Conservation (phyloP, 306 rosid species). For the Argentina anserina region DNA sequence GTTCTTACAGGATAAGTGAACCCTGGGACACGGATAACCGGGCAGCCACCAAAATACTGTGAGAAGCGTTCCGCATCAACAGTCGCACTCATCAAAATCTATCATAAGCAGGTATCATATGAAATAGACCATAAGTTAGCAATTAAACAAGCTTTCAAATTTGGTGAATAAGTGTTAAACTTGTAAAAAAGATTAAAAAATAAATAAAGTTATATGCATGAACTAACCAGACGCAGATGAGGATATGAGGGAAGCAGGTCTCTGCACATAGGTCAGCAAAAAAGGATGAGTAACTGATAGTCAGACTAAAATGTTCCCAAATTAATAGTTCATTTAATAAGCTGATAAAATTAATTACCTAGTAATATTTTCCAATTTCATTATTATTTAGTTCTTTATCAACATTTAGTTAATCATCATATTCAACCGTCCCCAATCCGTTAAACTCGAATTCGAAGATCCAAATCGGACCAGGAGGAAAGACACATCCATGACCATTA, state of each 20-base stretch:
- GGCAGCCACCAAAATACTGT: constrained; percentile 91
- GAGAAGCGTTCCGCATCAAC: constrained; percentile 81
- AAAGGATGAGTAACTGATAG: constrained; percentile 13
- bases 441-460: not conserved
- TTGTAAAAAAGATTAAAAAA: not conserved
- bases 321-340: not conserved
- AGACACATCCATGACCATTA: constrained; percentile 15
- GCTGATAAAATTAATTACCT: not conserved
- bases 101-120: constrained; percentile 17
- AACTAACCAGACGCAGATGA: constrained; percentile 78
- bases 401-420: not conserved
- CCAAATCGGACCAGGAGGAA: not conserved
- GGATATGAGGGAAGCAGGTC: constrained; percentile 78
- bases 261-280: constrained; percentile 51
- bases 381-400: not conserved
- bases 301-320: constrained; percentile 17
- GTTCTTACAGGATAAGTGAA: constrained; percentile 81
- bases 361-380: not conserved
- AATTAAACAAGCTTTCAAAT: not conserved
- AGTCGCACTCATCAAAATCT: constrained; percentile 98
- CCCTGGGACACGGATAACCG: constrained; percentile 80
- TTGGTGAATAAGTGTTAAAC: not conserved
- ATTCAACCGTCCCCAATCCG: not conserved
- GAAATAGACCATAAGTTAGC: not conserved
- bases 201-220: constrained; percentile 16